Base-by-base conservation (phyloP, 2,329 filamentous ascomycete species). In the Ceratocystiopsis minuta region DNA sequence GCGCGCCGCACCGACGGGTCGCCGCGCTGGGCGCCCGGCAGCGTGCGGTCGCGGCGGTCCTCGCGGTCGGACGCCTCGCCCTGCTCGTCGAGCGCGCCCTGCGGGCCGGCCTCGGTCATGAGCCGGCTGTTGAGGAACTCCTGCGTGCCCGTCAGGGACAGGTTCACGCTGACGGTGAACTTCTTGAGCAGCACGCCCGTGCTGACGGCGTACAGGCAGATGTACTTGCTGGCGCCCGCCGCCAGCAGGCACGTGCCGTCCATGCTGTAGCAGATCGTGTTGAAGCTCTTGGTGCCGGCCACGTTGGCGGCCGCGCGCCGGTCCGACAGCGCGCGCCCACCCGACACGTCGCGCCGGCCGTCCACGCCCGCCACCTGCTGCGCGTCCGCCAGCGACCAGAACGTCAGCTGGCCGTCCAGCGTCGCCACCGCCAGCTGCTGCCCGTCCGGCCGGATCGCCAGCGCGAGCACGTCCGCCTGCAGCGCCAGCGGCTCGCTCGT, bases 171-270 rank as follows among this genome's bases (percentile, higher is more conserved):
- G 53, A 96, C 87, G 2, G 88, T 95, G 55, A 81, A 98, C 56
- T 95, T 95, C 58, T 92, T 94, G 43, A 96, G 66, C 12, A 98
- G 65, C 1, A 90, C 85, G 57, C 90, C 86, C 1, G 88, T 93
- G 44, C 78, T 77, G 31, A 93, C 84, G n/a, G 92, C 88, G 61
- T 98, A 98, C 44, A 98, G 61, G 56, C 90, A 96, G 41, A 98
- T 95, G 59, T 93, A 95, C 63, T 98, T 98, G 76, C 86, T 95
- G 66, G 90, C 94, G 31, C 90, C 90, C 38, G 76, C 87, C 1
- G 88, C 90, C 35, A 98, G 66, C 12, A 98, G 67, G 52, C 90
- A 95, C 47, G 76, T 82, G 13, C 90, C 90, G 55, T 98, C 90
- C 1, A 84, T 80, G 56, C 86, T 94, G 62, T 96, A 98, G 42